These are phyloP conservation scores for Gossypium australe DNA, from an alignment of 345 rosid species.

Conservation along the genomic window DNA sequence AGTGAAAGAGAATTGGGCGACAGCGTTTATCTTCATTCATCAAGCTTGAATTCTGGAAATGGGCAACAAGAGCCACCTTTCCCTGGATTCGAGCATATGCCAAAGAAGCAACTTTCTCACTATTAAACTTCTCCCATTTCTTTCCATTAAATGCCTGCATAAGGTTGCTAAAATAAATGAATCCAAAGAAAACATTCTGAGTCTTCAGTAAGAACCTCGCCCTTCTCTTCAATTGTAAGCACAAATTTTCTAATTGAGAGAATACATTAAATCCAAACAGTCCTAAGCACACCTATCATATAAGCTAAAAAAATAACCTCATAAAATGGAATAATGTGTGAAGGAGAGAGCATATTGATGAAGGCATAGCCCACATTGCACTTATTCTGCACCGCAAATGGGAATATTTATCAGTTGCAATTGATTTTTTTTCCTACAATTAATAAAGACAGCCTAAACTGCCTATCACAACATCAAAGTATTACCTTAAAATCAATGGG, in stretches of 20 bases:
- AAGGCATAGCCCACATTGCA: conserved; percentile 83
- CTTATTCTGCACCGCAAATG: conserved; percentile 53
- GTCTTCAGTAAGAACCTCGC: neutral
- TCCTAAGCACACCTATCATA: neutral
- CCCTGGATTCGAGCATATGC: conserved; percentile 51
- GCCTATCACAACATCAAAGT: conserved; percentile 22
- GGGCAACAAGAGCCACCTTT: conserved; percentile 52
- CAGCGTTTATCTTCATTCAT: conserved; percentile 89
- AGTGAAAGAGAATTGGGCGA: conserved; percentile 66
- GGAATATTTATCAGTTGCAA: conserved; percentile 12
- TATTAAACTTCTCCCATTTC: conserved; percentile 77
- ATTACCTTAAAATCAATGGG: conserved; percentile 79
- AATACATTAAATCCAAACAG: neutral
- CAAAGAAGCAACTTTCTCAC: conserved; percentile 81
- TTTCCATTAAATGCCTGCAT: conserved; percentile 29
- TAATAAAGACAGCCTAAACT: neutral
- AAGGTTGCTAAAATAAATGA: neutral
- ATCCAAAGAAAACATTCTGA: conserved; percentile 5
- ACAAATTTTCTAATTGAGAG: neutral
- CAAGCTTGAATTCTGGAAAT: conserved; percentile 80
- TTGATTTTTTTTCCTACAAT: neutral
- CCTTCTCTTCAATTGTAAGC: neutral
- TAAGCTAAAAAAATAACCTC: conserved; percentile 34
- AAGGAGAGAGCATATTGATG: conserved; percentile 69
- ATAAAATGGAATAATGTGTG: conserved; percentile 54